Base-by-base conservation (phyloP, 129 eudicot species). In the Chrysanthemum makinoi region DNA sequence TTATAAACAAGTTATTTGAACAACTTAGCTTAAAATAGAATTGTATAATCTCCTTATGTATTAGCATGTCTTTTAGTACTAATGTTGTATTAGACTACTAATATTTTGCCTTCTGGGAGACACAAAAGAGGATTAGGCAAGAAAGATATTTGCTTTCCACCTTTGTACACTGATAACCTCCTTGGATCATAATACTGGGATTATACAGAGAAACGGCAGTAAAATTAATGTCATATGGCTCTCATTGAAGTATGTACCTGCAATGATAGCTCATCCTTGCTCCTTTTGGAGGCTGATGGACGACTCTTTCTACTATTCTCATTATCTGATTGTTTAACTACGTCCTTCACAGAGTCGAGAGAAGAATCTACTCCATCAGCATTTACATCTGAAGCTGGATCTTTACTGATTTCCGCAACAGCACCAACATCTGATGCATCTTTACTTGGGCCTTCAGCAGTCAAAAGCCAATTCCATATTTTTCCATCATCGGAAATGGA, bases 401-500 rank as follows among this genome's bases (percentile, higher is more conserved):
- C 75, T 59, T 75, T 77, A 73, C 73, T 57, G 62, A 18, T 68
- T 44, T 83, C 82, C 33, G 73, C 68, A 48, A 58, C 83, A 73
- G 33, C 16, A 30, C 56, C 72, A 11, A 47, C 68, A 63, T 74
- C 83, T 48, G 65, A 62, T 35, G 58, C 44, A 62, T 80, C 90
- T 72, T 84, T 94, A 43, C 62, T 86, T 55, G 84, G 69, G 69
- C 89, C 91, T 79, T 94, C 97, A 66, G 91, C 89, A 77, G 93
- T 84, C 17, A 90, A 82, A 73, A 94, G 96, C 99, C 99, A 94
- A 77, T 88, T 90, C 97, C 99, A 94, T 72, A 94, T 78, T 80
- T 90, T 94, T 80, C 99, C 99, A 77, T 90, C 99, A 84, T 94
- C 99, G 65, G 99, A 83, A 68, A 94, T 86, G 80, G 99, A 89